Conservation (phyloP, 768 basidiomycete genomes). For the Lactifluus piperatus region DNA sequence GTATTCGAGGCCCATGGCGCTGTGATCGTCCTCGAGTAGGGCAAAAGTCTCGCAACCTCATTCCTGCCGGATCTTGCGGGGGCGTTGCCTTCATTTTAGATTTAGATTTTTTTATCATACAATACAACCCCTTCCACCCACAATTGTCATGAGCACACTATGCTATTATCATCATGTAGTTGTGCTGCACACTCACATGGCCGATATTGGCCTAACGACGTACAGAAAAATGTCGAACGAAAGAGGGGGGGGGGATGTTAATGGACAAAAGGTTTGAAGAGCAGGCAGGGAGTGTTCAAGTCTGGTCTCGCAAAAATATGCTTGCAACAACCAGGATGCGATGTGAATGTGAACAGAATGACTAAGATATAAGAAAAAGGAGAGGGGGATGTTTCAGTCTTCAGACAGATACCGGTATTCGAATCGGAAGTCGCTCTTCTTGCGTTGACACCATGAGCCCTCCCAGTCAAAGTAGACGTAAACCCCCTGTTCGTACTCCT, state of each 20-base stretch:
- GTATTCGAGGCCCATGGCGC: slow-evolving; percentile 87
- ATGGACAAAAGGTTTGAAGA: neutral
- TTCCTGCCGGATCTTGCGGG: neutral
- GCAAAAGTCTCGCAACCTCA: slow-evolving; percentile 1
- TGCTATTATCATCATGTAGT: slow-evolving; percentile 15
- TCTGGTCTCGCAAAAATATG: neutral
- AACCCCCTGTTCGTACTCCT: slow-evolving; percentile 98
- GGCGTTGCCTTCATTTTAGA: slow-evolving; percentile 1
- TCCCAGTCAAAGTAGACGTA: slow-evolving; percentile 99
- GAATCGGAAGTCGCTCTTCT: slow-evolving; percentile 97
- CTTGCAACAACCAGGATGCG: neutral
- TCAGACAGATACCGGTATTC: slow-evolving; percentile 94
- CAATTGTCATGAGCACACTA: neutral
- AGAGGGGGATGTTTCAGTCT: slow-evolving; percentile 39
- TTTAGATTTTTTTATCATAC: neutral
- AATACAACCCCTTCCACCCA: neutral
- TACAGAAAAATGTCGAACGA: slow-evolving; percentile 9
- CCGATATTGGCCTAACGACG: slow-evolving; percentile 3
- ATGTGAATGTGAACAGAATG: neutral
- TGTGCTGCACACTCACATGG: neutral
- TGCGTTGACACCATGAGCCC: slow-evolving; percentile 95
- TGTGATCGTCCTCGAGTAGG: slow-evolving; percentile 74
- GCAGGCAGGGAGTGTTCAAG: neutral
- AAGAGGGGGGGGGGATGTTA: too few species aligned
- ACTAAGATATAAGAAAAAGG: neutral